phyloP scores from a whole-genome alignment of 768 basidiomycete species.

The Lentinula sp. region DNA sequence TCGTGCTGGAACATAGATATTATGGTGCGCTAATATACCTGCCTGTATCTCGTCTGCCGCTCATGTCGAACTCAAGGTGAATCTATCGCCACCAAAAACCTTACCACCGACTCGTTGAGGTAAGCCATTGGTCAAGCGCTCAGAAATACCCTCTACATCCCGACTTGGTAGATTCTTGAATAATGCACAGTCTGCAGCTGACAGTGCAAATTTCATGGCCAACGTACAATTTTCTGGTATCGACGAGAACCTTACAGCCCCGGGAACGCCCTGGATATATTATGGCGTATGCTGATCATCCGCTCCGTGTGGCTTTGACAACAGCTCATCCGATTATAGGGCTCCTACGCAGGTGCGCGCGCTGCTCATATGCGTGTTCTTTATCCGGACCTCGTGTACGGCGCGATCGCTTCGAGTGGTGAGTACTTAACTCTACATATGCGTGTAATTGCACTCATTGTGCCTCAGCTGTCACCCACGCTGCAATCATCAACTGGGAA shows the following conservation, averaged over 20 bases:
- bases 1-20: conserved; percentile 91
- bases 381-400: conserved; percentile 85
- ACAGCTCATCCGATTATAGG: conserved; percentile 32
- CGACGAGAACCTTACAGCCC: conserved; percentile 63
- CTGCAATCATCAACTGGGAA: conserved; percentile 75
- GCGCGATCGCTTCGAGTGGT: conserved; percentile 87
- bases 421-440: neutral
- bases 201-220: conserved; percentile 89
- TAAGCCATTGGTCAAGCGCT: conserved; percentile 18
- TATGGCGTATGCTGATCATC: conserved; percentile 62
- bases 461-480: conserved; percentile 74
- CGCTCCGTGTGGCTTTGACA: neutral
- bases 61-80: conserved; percentile 35
- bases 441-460: neutral
- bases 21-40: conserved; percentile 50
- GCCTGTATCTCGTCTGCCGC: conserved; percentile 1
- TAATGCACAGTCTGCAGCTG: conserved; percentile 84
- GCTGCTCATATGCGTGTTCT: conserved; percentile 87
- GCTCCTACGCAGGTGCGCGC: conserved; percentile 90
- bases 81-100: conserved; percentile 69
- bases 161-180: conserved; percentile 62
- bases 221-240: conserved; percentile 72
- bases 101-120: conserved; percentile 82
- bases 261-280: conserved; percentile 82
- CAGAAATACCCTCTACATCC: conserved; percentile 5